phyloP scores from a whole-genome alignment of 306 rosid genomes.

The Quercus aquifolioides region DNA sequence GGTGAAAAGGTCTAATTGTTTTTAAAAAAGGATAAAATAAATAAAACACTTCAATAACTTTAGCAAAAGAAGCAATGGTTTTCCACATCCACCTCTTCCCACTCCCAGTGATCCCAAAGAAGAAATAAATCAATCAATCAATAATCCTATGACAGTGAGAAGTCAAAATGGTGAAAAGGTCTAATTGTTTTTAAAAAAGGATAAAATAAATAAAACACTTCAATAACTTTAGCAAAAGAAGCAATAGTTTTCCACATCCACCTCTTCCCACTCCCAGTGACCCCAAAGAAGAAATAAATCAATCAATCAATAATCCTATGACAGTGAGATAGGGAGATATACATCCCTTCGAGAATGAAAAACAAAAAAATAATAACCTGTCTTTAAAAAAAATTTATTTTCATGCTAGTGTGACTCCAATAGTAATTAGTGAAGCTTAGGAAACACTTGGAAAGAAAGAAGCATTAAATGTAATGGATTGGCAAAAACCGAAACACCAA shows the following conservation, averaged over 20 bases:
- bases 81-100: not conserved
- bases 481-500: not conserved
- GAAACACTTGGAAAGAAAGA: not conserved
- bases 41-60: not conserved
- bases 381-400: not conserved
- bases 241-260: not conserved
- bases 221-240: not conserved
- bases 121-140: not conserved
- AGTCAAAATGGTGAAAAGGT: not conserved
- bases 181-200: not conserved
- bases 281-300: not conserved
- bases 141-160: too few relatives aligned
- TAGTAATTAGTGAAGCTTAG: not conserved
- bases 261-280: not conserved
- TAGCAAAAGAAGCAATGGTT: not conserved
- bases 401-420: not conserved
- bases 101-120: not conserved
- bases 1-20: not conserved
- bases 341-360: not conserved
- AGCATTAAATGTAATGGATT: not conserved
- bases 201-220: not conserved
- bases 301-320: not conserved
- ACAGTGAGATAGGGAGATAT: not conserved
- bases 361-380: not conserved
- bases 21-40: not conserved